A percentile compares a stretch with the other conserved stretches of the same genome.
phyloP scores from a whole-genome alignment of 306 rosid species.

The Oemleria cerasiformis region DNA sequence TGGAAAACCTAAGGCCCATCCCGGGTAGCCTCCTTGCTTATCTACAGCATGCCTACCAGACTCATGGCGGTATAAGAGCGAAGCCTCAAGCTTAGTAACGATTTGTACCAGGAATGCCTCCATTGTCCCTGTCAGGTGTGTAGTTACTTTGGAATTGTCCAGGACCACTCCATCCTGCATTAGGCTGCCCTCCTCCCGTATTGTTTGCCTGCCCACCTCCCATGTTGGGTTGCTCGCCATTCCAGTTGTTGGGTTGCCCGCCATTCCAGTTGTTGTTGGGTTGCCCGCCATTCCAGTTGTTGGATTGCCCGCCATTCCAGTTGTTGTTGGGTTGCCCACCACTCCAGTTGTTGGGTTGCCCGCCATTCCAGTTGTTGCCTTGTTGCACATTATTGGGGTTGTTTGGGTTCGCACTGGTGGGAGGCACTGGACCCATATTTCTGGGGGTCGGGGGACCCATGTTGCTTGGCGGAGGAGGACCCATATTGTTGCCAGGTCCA shows the following conservation, averaged over 20 bases:
- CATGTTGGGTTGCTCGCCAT: background rate
- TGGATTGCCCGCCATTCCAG: slow-evolving; percentile 25
- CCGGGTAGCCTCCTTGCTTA: background rate
- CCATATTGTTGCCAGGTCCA: slow-evolving; percentile 11
- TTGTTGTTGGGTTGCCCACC: slow-evolving; percentile 17
- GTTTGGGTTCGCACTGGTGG: slow-evolving; percentile 17
- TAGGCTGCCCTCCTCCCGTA: slow-evolving; percentile 21
- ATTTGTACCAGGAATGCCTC: slow-evolving; percentile 35
- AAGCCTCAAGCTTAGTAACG: slow-evolving; percentile 24
- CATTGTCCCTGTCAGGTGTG: slow-evolving; percentile 32
- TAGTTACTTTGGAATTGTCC: slow-evolving; percentile 31
- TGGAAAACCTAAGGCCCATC: background rate
- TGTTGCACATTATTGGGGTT: slow-evolving; percentile 5
- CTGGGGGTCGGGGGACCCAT: background rate
- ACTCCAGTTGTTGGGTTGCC: slow-evolving; percentile 10
- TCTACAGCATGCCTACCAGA: slow-evolving; percentile 35
- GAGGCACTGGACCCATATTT: slow-evolving; percentile 13
- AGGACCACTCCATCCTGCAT: slow-evolving; percentile 46
- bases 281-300: slow-evolving; percentile 13
- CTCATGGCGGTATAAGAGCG: slow-evolving; percentile 10
- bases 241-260: slow-evolving; percentile 15
- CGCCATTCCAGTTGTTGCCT: slow-evolving; percentile 15
- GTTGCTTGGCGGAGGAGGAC: slow-evolving; percentile 27
- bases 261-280: slow-evolving; percentile 7
- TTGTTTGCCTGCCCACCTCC: slow-evolving; percentile 27